Evolutionary conservation across 2,329 filamentous ascomycete genomes (phyloP), one percentile per base, ranked within the genome.

Genomic region (Penicillium carneum): DNA sequence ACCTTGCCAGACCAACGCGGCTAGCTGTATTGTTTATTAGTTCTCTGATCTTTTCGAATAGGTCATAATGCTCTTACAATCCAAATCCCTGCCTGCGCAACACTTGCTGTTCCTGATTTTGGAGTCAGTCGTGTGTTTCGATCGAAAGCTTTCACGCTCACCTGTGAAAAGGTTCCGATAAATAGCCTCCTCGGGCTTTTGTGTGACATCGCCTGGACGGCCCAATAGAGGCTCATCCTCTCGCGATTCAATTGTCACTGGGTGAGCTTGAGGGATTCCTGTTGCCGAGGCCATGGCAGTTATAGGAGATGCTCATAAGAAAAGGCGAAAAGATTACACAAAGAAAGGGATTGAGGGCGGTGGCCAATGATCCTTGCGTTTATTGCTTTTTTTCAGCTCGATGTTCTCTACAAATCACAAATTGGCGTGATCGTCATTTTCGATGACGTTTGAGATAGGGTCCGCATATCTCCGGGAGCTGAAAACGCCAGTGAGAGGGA

Each of bases 71-170:
- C 1, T 72, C 83, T 72, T 74, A 87, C 84, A 65, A 97, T 86
- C 79, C 92, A 81, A 57, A 89, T 86, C 58, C 92, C 94, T 45
- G 86, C 84, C 79, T 97, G 93, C 42, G 92, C 91, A 62, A 97
- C 79, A 62, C 89, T 84, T 59, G 87, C 94, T 16, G 93, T 96
- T 65, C 92, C 93, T 95, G 12, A 42, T 18, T 14, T 12, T 36
- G 16, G 20, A 23, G 36, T 56, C 14, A 43, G 71, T 38, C 12
- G 3, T 38, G 2, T 50, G 39, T 8, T 29, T 38, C 7, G 6
- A 41, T 38, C 2, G 4, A 31, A 66, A 23, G 9, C 9, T 39
- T 26, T 51, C 29, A 20, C 12, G 69, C 82, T 66, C 82, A 94
- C 93, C 93, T 39, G 90, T 85, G 64, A 90, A 81, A 42, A 96